Percentiles rank a stretch among this genome's conserved stretches.
phyloP scores from a whole-genome alignment of 257 asterid genomes.

The Lithospermum erythrorhizon region DNA sequence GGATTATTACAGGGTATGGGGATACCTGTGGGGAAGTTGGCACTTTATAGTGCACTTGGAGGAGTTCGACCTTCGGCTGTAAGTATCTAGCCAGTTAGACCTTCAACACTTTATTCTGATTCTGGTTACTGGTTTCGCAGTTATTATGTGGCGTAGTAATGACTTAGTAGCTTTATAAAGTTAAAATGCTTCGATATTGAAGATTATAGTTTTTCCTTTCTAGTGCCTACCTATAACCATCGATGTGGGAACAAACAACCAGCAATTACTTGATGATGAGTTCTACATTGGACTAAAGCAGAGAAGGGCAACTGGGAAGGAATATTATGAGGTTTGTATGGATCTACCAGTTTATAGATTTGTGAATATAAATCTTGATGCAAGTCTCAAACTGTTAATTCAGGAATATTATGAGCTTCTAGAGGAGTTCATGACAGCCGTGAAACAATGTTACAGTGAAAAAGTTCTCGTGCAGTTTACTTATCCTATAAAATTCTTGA shows the following conservation, averaged over 20 bases:
- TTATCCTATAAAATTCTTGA: neutral
- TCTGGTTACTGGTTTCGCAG: no score
- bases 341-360: neutral
- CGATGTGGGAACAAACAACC: slow-evolving; percentile 92
- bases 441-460: slow-evolving; percentile 88
- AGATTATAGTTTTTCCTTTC: neutral
- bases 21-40: slow-evolving; percentile 90
- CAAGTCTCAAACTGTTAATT: slow-evolving; percentile 5
- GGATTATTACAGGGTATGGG: slow-evolving; percentile 71
- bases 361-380: neutral
- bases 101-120: no score
- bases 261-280: slow-evolving; percentile 59
- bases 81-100: slow-evolving; percentile 12
- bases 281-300: slow-evolving; percentile 91
- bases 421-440: slow-evolving; percentile 88
- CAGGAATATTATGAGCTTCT: slow-evolving; percentile 82
- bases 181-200: no score
- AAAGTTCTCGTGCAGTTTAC: slow-evolving; percentile 86
- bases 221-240: slow-evolving; percentile 88
- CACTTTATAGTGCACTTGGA: slow-evolving; percentile 85
- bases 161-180: no score
- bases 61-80: slow-evolving; percentile 95
- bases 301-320: slow-evolving; percentile 80
- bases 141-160: no score
- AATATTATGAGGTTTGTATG: slow-evolving; percentile 7